Evolutionary conservation across 2,329 filamentous ascomycete genomes (phyloP).

Genomic region (Acrocalymma vagum): DNA sequence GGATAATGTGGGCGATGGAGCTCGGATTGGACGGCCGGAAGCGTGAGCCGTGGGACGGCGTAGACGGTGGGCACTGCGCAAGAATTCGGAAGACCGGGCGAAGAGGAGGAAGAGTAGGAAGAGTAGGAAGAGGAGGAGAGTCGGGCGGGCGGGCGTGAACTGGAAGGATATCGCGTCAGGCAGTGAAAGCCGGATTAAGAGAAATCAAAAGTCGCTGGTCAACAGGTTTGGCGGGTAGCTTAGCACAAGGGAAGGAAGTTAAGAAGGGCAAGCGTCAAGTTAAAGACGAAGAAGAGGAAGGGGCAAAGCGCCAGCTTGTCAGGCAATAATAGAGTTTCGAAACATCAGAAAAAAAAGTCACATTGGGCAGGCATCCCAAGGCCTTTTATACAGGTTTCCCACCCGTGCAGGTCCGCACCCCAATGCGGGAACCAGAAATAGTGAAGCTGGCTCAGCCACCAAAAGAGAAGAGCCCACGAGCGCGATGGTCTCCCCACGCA

Average conservation of each 20-base stretch:
- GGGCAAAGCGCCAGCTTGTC: constrained; percentile 6
- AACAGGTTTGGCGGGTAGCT: constrained; percentile 10
- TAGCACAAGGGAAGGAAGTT: not conserved
- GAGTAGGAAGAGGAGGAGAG: constrained; percentile 9
- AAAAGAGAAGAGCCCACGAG: constrained; percentile 6
- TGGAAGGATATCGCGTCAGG: too few relatives aligned
- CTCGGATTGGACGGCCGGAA: constrained; percentile 13
- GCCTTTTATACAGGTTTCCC: constrained; percentile 18
- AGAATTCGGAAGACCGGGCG: constrained; percentile 7
- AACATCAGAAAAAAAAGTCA: constrained; percentile 21
- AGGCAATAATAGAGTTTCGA: constrained; percentile 20
- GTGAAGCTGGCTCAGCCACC: constrained; percentile 22
- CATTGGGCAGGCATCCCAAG: constrained; percentile 4
- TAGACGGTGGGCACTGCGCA: too few relatives aligned
- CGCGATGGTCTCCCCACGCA: too few relatives aligned
- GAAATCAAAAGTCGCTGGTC: constrained; percentile 11
- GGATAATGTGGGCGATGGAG: constrained; percentile 1
- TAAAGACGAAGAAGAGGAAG: constrained; percentile 8
- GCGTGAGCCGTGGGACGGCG: constrained; percentile 14
- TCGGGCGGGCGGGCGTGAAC: not conserved
- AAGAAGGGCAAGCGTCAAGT: constrained; percentile 2
- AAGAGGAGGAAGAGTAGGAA: not conserved
- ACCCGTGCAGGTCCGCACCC: constrained; percentile 18
- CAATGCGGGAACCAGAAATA: constrained; percentile 18
- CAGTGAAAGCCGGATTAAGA: too few relatives aligned